Conservation (phyloP, 148 eudicot genomes). For the Chenopodium suecicum region DNA sequence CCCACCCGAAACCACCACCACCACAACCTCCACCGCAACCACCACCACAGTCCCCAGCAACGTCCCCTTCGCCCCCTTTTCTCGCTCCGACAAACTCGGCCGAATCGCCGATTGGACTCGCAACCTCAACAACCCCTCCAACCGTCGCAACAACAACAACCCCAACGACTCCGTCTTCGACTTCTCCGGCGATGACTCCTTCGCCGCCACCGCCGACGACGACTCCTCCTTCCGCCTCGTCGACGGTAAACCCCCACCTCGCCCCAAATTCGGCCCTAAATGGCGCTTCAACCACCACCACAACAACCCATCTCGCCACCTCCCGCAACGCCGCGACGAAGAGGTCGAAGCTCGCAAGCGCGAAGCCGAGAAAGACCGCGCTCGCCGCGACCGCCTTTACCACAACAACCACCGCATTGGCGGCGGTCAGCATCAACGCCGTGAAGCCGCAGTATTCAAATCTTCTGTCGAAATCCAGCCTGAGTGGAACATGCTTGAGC, state of each 20-base stretch:
- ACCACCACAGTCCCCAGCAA: constrained; percentile 34
- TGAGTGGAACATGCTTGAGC: constrained; percentile 97
- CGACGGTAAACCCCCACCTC: constrained; percentile 71
- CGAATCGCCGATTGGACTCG: constrained; percentile 83
- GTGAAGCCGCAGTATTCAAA: constrained; percentile 80
- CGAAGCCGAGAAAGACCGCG: constrained; percentile 84
- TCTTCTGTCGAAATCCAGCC: constrained; percentile 93
- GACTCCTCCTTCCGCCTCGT: constrained; percentile 82
- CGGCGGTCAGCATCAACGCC: constrained; percentile 37
- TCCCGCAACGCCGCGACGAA: constrained; percentile 80
- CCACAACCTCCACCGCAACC: constrained; percentile 23
- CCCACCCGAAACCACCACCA: constrained; percentile 48
- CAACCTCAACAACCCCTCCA: constrained; percentile 33
- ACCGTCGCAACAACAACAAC: constrained; percentile 22
- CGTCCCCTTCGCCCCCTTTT: constrained; percentile 84
- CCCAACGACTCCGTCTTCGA: constrained; percentile 71
- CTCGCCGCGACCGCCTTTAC: constrained; percentile 70
- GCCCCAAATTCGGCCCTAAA: constrained; percentile 66
- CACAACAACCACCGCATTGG: constrained; percentile 63
- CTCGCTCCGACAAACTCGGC: constrained; percentile 69
- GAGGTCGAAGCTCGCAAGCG: constrained; percentile 82
- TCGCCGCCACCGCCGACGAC: constrained; percentile 52
- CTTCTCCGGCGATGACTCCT: constrained; percentile 85
- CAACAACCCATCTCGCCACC: constrained; percentile 42
- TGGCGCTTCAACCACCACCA: constrained; percentile 73